Evolutionary conservation across 345 rosid genomes (phyloP).

Genomic region (Theobroma cacao): DNA sequence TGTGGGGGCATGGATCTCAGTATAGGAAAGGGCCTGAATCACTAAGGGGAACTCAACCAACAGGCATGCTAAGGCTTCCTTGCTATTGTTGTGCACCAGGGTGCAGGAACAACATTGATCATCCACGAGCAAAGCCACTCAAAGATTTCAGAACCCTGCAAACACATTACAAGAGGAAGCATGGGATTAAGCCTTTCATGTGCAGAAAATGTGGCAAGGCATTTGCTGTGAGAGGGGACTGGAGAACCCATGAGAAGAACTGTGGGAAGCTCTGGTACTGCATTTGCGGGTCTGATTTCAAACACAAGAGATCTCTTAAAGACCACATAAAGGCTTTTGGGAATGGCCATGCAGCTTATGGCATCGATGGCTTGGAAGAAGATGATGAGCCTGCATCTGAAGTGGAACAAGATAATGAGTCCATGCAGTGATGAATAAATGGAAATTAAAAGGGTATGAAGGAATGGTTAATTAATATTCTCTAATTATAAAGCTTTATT

Average conservation of each 20-base stretch:
- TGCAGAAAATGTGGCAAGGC: slow-evolving; percentile 74
- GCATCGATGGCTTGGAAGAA: slow-evolving; percentile 55
- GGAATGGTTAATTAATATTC: slow-evolving; percentile 6
- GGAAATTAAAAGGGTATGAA: slow-evolving; percentile 1
- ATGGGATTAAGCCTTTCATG: slow-evolving; percentile 71
- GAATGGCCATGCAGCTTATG: slow-evolving; percentile 69
- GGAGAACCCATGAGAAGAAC: slow-evolving; percentile 79
- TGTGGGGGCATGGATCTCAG: slow-evolving; percentile 99
- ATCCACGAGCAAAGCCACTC: slow-evolving; percentile 67
- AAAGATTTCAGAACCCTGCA: slow-evolving; percentile 72
- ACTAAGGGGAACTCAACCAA: slow-evolving; percentile 64
- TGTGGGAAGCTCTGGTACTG: slow-evolving; percentile 97
- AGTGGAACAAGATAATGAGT: slow-evolving; percentile 54
- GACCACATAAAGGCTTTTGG: slow-evolving; percentile 94
- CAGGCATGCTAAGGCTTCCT: slow-evolving; percentile 69
- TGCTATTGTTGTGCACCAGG: slow-evolving; percentile 70
- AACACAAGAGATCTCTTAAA: slow-evolving; percentile 92
- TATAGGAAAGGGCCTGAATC: slow-evolving; percentile 90
- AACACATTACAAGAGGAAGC: slow-evolving; percentile 75
- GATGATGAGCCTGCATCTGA: slow-evolving; percentile 80
- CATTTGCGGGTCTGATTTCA: slow-evolving; percentile 92
- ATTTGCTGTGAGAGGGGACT: slow-evolving; percentile 65
- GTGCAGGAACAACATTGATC: slow-evolving; percentile 68
- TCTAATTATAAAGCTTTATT: not conserved
- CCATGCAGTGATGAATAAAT: slow-evolving; percentile 20